Evolutionary conservation across 192 early-diverging fungal species (phyloP).

Genomic region (Dissophora globulifera): DNA sequence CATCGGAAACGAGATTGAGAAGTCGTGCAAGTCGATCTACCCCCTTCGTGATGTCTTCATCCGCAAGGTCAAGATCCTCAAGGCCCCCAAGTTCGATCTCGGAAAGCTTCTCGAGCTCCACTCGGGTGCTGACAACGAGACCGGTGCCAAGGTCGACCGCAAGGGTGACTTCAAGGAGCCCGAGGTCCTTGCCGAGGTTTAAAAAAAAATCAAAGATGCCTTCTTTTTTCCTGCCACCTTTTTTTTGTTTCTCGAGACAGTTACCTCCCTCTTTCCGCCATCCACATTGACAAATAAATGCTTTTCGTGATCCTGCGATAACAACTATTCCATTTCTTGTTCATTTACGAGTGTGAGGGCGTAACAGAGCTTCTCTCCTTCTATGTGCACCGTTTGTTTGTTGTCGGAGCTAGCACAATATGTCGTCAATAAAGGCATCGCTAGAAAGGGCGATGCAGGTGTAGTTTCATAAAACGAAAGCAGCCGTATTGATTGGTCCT

Average conservation of each 20-base stretch:
- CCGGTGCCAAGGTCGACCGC: constrained; percentile 84
- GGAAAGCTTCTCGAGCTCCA: constrained; percentile 98
- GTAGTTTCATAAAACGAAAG: no score
- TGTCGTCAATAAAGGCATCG: no score
- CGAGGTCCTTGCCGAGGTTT: constrained; percentile 62
- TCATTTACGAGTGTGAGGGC: neutral
- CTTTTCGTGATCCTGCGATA: constrained; percentile 5
- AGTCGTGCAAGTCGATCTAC: constrained; percentile 97
- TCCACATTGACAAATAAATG: constrained; percentile 3
- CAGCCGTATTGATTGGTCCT: no score
- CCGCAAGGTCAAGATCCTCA: constrained; percentile 99
- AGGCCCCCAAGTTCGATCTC: constrained; percentile 95
- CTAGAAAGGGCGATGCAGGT: no score
- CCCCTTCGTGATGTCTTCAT: constrained; percentile 96
- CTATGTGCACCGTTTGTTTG: no score
- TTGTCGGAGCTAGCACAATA: no score
- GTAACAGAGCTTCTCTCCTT: neutral
- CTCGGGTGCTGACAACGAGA: constrained; percentile 79
- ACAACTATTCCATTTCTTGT: neutral
- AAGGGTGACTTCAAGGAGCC: constrained; percentile 93
- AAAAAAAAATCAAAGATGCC: constrained; percentile 24
- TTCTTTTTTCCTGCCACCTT: no score
- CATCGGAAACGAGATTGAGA: constrained; percentile 98
- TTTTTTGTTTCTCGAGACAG: constrained; percentile 3
- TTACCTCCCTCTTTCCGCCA: neutral